Conservation (phyloP, 2,329 filamentous ascomycete species). For the Acrodontium crateriforme region DNA sequence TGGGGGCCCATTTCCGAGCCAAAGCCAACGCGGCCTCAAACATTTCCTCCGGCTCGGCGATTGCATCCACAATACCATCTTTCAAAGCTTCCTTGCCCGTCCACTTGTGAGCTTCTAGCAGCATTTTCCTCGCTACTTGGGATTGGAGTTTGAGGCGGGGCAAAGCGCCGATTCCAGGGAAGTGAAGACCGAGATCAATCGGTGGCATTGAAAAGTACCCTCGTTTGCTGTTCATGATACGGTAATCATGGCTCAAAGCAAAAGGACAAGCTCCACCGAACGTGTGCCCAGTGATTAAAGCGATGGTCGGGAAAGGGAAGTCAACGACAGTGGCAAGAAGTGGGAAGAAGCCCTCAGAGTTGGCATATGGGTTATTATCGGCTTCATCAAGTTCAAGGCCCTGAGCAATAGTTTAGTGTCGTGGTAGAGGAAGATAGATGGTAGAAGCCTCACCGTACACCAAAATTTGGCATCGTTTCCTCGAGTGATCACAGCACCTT, state of each 20-base stretch:
- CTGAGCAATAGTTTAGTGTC: constrained; percentile 7
- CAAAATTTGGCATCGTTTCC: constrained; percentile 39
- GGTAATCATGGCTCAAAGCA: constrained; percentile 34
- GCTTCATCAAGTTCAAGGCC: constrained; percentile 24
- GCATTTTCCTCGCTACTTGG: constrained; percentile 40
- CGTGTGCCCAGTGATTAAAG: constrained; percentile 35
- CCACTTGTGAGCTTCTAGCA: constrained; percentile 42
- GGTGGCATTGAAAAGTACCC: constrained; percentile 40
- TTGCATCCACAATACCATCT: constrained; percentile 41
- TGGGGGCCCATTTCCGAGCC: constrained; percentile 30
- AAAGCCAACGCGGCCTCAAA: constrained; percentile 31
- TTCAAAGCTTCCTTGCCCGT: constrained; percentile 37
- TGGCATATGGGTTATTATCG: constrained; percentile 22
- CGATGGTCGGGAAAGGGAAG: constrained; percentile 32
- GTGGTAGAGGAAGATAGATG: neutral
- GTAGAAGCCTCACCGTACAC: constrained; percentile 27
- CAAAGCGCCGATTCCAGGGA: constrained; percentile 40
- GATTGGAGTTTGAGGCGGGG: constrained; percentile 39
- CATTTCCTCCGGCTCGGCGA: constrained; percentile 37
- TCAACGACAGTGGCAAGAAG: constrained; percentile 23
- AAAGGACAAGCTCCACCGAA: constrained; percentile 37
- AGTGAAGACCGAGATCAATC: constrained; percentile 41
- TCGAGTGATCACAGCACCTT: constrained; percentile 40
- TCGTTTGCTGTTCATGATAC: constrained; percentile 34
- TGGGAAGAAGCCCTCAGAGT: constrained; percentile 24